Percentiles rank a stretch among this genome's conserved stretches.
phyloP scores from a whole-genome alignment of 2,329 filamentous ascomycete species.

The Apiospora marii region DNA sequence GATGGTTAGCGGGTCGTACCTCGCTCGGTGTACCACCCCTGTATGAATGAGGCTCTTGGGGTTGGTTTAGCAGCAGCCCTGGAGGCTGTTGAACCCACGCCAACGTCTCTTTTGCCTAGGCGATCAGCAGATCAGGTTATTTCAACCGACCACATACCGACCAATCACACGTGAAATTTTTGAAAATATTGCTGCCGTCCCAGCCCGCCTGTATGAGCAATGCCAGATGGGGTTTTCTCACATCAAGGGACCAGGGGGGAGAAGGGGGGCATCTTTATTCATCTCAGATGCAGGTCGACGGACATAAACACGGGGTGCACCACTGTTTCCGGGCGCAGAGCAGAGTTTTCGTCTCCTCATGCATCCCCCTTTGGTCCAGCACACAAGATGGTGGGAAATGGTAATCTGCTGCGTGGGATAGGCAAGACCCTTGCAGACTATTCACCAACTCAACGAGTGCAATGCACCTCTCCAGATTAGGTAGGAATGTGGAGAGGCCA shows the following conservation, averaged over 20 bases:
- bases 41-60: slow-evolving; percentile 1
- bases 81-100: neutral
- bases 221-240: neutral
- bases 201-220: neutral
- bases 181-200: neutral
- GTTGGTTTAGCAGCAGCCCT: neutral
- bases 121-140: neutral
- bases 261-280: neutral
- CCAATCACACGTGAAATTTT: neutral
- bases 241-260: neutral
- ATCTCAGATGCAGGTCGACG: neutral
- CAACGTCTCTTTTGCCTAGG: neutral
- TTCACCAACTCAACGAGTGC: neutral
- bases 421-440: neutral
- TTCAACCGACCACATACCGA: neutral
- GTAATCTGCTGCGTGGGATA: neutral
- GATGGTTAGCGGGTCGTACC: neutral
- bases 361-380: neutral
- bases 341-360: neutral
- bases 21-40: neutral
- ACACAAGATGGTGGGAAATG: neutral
- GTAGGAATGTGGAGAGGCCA: slow-evolving; percentile 8
- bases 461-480: neutral
- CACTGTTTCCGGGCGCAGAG: neutral
- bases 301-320: neutral